Evolutionary conservation across 78 protist species (phyloP), one percentile per base, ranked within the genome.

Genomic region (Dictyostelium capitatum): DNA sequence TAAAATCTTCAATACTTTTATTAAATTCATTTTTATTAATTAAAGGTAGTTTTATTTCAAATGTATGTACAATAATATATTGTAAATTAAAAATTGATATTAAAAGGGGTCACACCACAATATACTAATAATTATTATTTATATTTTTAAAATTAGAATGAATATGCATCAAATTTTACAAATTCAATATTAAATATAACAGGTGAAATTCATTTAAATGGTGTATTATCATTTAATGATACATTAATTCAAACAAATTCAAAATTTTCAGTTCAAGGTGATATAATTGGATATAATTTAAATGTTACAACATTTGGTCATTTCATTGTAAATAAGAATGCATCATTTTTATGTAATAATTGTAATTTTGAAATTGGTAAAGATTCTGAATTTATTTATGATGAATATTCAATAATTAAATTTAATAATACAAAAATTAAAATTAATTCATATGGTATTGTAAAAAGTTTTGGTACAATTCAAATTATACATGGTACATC

Each of bases 201-300:
- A 1, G 75, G 75, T 12, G 75, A 67, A 32, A 32, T 67, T 6
- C 17, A 67, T 32, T 67, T 67, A 32, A 37, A 67, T 67, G 75
- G 75, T 67, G 75, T 32, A 30, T 67, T 67, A 32, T 67, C 75
- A 28, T 67, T 67, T 67, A 67, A 67, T 67, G 12, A 32, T 9
- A 67, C 75, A 15, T 15, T 32, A 3, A 67, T 67, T 15, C 50
- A 32, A 32, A 67, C 75, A 30, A 32, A 67, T 32, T 67, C 75
- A 15, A 67, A 67, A 30, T 67, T 67, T 32, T 67, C 47, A 15
- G 32, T 67, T 67, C 23, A 43, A 28, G 75, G 75, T 14, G 75
- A 67, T 32, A 67, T 67, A 20, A 67, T 67, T 67, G 75, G 75
- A 6, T 30, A 30, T 12, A 28, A 32, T 6, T 14, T 67, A n/a